Base-by-base conservation (phyloP, 768 basidiomycete species). In the Mycena latifolia region DNA sequence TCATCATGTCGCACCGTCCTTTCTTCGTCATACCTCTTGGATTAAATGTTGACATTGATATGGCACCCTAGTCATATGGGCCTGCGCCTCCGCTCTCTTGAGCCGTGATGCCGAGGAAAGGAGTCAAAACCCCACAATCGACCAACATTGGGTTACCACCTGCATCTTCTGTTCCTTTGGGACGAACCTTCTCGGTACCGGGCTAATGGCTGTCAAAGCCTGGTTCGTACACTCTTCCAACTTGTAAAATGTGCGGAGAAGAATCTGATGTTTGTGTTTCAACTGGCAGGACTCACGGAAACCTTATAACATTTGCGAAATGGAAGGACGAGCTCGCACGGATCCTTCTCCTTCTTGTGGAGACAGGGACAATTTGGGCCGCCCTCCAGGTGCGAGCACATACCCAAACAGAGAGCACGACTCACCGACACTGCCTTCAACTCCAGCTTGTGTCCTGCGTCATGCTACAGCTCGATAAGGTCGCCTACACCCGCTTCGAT, bases 331-430 rank as follows among this genome's bases (percentile, higher is more conserved):
- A 60, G 18, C 62, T 68, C 6, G 6, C 52, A 12, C 55, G 57
- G n/a, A n/a, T 63, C 2, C 56, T 68, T 3, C 52, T 63, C 11
- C 37, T 69, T 14, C 56, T 69, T 3, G 63, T 64, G 17, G 67
- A 69, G 33, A 69, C 67, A 8, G 67, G 67, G 2, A 43, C 15
- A 24, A 25, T 68, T 17, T 68, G 61, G 55, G 67, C 67, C 20
- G 37, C 35, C 17, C 17, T 68, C 7, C 67, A 68, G 56, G 67
- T 64, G 6, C 15, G 59, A 33, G 37, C 15, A 15, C 37, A 17
- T 17, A 39, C 37, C 15, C 37, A 14, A 39, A 12, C 8, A 18
- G 15, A 39, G 29, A 48, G 15, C n/a, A 12, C 31, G 53, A 45
- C 6, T 22, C 2, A 6, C 14, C 8, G 4, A 45, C 43, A 14